Evolutionary conservation across 139 green algal genomes (phyloP).

Genomic region (Pedinophyceae sp.): DNA sequence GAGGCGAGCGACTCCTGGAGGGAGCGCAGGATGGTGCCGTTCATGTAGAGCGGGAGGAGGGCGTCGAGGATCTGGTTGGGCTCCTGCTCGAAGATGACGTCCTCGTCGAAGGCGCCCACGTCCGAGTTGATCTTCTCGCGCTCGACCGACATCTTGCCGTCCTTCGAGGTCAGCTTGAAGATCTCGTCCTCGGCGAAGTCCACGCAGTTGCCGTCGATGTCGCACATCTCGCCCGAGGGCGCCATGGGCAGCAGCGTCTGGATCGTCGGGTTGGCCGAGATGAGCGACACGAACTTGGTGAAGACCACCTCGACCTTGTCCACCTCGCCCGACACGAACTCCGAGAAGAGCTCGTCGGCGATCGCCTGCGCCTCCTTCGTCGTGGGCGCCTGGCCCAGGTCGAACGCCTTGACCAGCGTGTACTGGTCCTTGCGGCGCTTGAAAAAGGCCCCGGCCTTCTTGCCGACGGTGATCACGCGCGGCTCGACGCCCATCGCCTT

Average conservation of each 20-base stretch:
- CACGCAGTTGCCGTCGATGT: slow-evolving; percentile 88
- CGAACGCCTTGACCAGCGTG: slow-evolving; percentile 58
- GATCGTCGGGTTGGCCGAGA: slow-evolving; percentile 70
- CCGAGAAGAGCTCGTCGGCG: slow-evolving; percentile 89
- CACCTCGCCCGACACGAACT: slow-evolving; percentile 80
- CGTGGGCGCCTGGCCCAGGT: slow-evolving; percentile 65
- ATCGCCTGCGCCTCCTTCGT: slow-evolving; percentile 94
- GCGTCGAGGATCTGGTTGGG: slow-evolving; percentile 95
- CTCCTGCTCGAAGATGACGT: slow-evolving; percentile 97
- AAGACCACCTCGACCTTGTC: slow-evolving; percentile 97
- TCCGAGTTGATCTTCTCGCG: slow-evolving; percentile 57
- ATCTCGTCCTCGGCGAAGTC: slow-evolving; percentile 93
- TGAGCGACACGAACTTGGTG: slow-evolving; percentile 98
- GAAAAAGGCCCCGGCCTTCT: slow-evolving; percentile 90
- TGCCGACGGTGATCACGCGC: slow-evolving; percentile 72
- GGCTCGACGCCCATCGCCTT: slow-evolving; percentile 58
- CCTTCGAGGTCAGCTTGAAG: slow-evolving; percentile 55
- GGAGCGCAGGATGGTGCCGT: slow-evolving; percentile 69
- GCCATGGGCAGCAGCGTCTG: slow-evolving; percentile 91
- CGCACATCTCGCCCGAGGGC: slow-evolving; percentile 78
- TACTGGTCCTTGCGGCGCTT: slow-evolving; percentile 59
- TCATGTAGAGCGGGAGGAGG: slow-evolving; percentile 97
- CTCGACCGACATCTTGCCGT: slow-evolving; percentile 74
- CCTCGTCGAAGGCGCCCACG: slow-evolving; percentile 52
- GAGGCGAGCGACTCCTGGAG: slow-evolving; percentile 80